These are phyloP conservation scores for Diplodia sapinea DNA, from an alignment of 2,329 filamentous ascomycete species.

Conservation along the genomic window DNA sequence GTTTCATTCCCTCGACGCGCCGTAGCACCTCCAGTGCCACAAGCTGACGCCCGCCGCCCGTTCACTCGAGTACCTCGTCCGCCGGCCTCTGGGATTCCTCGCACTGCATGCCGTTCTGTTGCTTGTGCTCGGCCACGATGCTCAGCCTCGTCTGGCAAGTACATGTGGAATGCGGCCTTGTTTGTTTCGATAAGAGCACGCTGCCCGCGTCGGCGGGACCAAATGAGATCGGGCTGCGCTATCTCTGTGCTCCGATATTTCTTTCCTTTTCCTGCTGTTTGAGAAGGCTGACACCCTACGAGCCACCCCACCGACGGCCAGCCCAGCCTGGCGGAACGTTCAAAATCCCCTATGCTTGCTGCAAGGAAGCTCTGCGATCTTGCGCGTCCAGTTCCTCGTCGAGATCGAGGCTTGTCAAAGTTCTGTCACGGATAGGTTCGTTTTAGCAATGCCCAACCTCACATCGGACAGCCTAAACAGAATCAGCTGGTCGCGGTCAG, in stretches of 20 bases:
- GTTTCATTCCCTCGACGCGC: conserved; percentile 20
- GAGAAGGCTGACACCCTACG: conserved; percentile 21
- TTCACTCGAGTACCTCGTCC: conserved; percentile 1
- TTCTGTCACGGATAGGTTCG: too few species aligned
- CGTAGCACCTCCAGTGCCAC: neutral
- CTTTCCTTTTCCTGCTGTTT: conserved; percentile 26
- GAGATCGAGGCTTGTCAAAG: neutral
- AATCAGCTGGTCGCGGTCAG: neutral
- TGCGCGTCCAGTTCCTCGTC: neutral
- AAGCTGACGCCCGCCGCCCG: conserved; percentile 21
- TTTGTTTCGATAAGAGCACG: conserved; percentile 25
- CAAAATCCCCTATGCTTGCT: conserved; percentile 4
- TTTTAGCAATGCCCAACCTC: neutral
- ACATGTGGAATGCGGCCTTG: conserved; percentile 14
- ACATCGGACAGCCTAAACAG: neutral
- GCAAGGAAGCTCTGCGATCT: conserved; percentile 27
- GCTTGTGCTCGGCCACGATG: conserved; percentile 9
- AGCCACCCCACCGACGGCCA: neutral
- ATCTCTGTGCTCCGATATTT: conserved; percentile 20
- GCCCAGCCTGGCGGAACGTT: neutral
- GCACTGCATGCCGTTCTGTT: conserved; percentile 16
- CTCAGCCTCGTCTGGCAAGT: neutral
- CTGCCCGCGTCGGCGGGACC: conserved; percentile 11
- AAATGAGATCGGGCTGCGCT: conserved; percentile 9
- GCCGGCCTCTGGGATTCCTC: neutral